These are phyloP conservation scores for Nasturtium officinale DNA, from an alignment of 345 rosid genomes.

Conservation along the genomic window DNA sequence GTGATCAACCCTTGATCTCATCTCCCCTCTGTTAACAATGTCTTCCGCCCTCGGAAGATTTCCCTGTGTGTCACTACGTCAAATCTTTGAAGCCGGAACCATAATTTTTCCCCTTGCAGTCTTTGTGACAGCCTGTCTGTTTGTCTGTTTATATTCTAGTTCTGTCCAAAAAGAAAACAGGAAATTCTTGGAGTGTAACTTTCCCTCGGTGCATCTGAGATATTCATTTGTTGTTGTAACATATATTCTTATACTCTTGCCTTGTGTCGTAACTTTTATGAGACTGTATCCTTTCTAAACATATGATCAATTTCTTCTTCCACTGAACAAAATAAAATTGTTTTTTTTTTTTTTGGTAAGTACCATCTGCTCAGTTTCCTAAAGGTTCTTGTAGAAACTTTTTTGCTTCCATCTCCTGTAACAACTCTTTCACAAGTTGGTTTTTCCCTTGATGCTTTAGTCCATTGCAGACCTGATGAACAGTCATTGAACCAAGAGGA, in stretches of 20 bases:
- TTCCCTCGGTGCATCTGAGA: slow-evolving; percentile 15
- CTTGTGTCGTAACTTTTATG: slow-evolving; percentile 25
- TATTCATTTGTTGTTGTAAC: slow-evolving; percentile 42
- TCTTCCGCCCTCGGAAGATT: slow-evolving; percentile 1
- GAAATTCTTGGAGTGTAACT: slow-evolving; percentile 29
- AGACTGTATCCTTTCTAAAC: slow-evolving; percentile 28
- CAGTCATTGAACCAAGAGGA: slow-evolving; percentile 47
- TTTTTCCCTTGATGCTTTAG: slow-evolving; percentile 55
- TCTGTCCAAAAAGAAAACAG: slow-evolving; percentile 23
- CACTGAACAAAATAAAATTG: slow-evolving; percentile 2
- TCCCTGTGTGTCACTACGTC: slow-evolving; percentile 1
- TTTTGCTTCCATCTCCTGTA: slow-evolving; percentile 48
- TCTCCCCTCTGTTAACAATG: slow-evolving; percentile 21
- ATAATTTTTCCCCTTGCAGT: background rate
- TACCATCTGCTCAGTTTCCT: background rate
- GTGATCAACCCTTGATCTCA: slow-evolving; percentile 36
- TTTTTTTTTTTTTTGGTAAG: background rate
- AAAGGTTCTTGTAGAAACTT: slow-evolving; percentile 15
- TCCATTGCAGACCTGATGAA: slow-evolving; percentile 53
- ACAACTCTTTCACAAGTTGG: slow-evolving; percentile 51
- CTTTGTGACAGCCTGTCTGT: slow-evolving; percentile 19
- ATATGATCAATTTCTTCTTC: slow-evolving; percentile 8
- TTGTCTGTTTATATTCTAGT: slow-evolving; percentile 33
- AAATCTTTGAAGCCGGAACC: slow-evolving; percentile 32
- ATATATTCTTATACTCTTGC: slow-evolving; percentile 29